Percentiles rank a stretch among this genome's conserved stretches.
Evolutionary conservation across 257 asterid genomes (phyloP).

Genomic region (Perilla frutescens): DNA sequence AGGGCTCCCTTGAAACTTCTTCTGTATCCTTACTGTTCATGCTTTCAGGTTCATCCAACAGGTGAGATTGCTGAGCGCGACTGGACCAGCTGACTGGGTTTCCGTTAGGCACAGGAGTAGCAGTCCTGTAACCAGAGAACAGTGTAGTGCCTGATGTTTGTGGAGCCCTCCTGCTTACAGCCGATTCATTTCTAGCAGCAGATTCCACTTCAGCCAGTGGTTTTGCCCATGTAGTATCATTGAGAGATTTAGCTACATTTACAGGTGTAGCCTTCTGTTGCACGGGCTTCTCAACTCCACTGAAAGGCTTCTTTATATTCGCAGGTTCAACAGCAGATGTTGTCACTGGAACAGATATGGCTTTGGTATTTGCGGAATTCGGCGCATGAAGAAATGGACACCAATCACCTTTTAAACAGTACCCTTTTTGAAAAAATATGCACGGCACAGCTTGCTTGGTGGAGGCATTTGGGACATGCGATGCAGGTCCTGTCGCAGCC

Average conservation of each 20-base stretch:
- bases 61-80: slow-evolving; percentile 46
- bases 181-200: slow-evolving; percentile 45
- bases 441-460: slow-evolving; percentile 73
- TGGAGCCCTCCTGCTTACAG: slow-evolving; percentile 39
- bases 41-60: slow-evolving; percentile 50
- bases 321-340: slow-evolving; percentile 47
- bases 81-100: slow-evolving; percentile 40
- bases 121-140: slow-evolving; percentile 37
- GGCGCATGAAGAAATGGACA: slow-evolving; percentile 80
- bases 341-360: slow-evolving; percentile 39
- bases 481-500: slow-evolving; percentile 45
- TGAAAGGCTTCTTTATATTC: slow-evolving; percentile 38
- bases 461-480: slow-evolving; percentile 51
- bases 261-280: slow-evolving; percentile 46
- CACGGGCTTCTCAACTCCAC: slow-evolving; percentile 47
- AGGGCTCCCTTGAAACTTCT: slow-evolving; percentile 84
- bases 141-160: slow-evolving; percentile 34
- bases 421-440: slow-evolving; percentile 77
- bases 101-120: slow-evolving; percentile 44
- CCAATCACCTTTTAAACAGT: slow-evolving; percentile 86
- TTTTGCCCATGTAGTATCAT: slow-evolving; percentile 37
- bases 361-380: slow-evolving; percentile 53
- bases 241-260: slow-evolving; percentile 47
- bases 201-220: slow-evolving; percentile 40
- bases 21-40: slow-evolving; percentile 55